Conservation (phyloP, 2,329 filamentous ascomycete species). For the Hymenoscyphus fructigenus region DNA sequence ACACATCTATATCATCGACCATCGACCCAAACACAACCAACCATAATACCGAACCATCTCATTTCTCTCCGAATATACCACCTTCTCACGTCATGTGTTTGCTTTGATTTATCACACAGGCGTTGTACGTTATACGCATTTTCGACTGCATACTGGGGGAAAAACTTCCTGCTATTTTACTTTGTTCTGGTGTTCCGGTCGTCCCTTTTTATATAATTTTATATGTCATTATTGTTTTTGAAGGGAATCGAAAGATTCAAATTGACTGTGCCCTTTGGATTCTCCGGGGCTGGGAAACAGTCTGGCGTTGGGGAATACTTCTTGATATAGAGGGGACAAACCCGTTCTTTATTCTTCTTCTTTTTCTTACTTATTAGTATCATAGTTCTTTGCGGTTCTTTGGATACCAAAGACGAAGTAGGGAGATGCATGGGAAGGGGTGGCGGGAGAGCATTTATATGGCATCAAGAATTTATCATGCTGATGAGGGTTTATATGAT, state of each 20-base stretch:
- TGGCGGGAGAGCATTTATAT: too few relatives aligned
- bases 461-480: too few relatives aligned
- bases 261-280: neutral
- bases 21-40: neutral
- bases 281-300: neutral
- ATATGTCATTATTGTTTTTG: neutral
- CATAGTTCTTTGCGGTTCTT: too few relatives aligned
- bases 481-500: too few relatives aligned
- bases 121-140: constrained; percentile 2
- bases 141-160: neutral
- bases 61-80: neutral
- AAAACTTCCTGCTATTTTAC: neutral
- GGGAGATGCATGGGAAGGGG: too few relatives aligned
- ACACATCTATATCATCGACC: neutral
- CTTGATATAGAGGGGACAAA: neutral
- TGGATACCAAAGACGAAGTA: too few relatives aligned
- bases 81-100: neutral
- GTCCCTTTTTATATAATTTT: neutral
- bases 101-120: neutral
- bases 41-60: neutral
- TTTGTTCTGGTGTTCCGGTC: neutral
- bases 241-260: too few relatives aligned
- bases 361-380: neutral
- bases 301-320: neutral
- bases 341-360: neutral